Conservation (phyloP, 768 basidiomycete species). For the Clitopilus passeckerianus region DNA sequence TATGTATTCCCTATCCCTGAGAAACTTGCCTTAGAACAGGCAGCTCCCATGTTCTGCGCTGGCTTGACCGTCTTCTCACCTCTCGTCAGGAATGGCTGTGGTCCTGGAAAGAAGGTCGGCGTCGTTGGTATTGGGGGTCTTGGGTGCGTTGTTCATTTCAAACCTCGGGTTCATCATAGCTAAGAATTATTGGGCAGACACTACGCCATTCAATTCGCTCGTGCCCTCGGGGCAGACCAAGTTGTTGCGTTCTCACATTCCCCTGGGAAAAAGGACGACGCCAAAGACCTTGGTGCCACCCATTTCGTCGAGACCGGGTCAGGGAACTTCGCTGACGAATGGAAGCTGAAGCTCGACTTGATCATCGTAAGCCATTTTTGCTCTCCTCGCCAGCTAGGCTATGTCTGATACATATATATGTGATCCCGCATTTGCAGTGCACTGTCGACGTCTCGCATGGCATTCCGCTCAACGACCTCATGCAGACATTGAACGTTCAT, state of each 20-base stretch:
- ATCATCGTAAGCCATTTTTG: constrained; percentile 35
- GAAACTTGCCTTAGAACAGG: constrained; percentile 41
- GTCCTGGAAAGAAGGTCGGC: constrained; percentile 62
- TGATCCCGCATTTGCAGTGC: constrained; percentile 12
- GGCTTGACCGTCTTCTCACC: constrained; percentile 65
- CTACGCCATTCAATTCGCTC: constrained; percentile 28
- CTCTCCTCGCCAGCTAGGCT: too few species aligned
- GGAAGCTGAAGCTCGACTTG: constrained; percentile 39
- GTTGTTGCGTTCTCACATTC: constrained; percentile 58
- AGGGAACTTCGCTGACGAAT: constrained; percentile 30
- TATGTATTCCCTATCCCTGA: constrained; percentile 61
- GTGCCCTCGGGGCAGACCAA: constrained; percentile 48
- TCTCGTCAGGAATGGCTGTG: constrained; percentile 44
- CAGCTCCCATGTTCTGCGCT: constrained; percentile 62
- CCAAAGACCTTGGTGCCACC: constrained; percentile 51
- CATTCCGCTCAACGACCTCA: constrained; percentile 24
- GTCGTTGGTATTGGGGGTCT: constrained; percentile 64
- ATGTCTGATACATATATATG: too few species aligned
- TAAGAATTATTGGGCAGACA: constrained; percentile 15
- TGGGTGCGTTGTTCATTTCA: constrained; percentile 21
- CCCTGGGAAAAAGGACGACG: constrained; percentile 48
- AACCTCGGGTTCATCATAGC: background rate
- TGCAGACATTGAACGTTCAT: constrained; percentile 44
- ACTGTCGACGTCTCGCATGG: constrained; percentile 23
- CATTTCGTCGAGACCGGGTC: constrained; percentile 44